Conservation (phyloP, 192 early-diverging fungal species). For the Mortierella alpina region DNA sequence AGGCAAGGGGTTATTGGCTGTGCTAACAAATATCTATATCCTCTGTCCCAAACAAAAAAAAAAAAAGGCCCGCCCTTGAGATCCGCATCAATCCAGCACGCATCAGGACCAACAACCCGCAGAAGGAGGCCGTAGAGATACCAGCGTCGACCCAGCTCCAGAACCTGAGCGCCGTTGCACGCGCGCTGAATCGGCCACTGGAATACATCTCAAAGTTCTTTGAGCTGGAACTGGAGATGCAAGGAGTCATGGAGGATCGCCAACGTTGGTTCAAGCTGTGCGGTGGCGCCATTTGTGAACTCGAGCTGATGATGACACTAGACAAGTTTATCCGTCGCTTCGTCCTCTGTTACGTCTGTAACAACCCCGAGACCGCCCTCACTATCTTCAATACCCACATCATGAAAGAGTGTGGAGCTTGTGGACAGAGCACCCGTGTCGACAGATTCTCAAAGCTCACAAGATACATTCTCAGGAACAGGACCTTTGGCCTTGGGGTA, state of each 20-base stretch:
- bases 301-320: constrained; percentile 61
- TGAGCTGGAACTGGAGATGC: constrained; percentile 48
- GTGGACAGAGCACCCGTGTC: constrained; percentile 57
- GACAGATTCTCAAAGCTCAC: constrained; percentile 59
- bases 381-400: constrained; percentile 40
- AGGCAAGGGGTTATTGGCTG: neutral
- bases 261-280: constrained; percentile 41
- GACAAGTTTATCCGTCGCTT: constrained; percentile 95
- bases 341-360: constrained; percentile 91
- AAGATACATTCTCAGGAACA: constrained; percentile 42
- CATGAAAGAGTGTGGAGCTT: constrained; percentile 51
- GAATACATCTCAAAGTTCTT: constrained; percentile 49
- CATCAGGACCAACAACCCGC: constrained; percentile 34
- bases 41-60: neutral
- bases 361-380: constrained; percentile 96
- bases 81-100: constrained; percentile 49
- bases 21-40: neutral
- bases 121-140: constrained; percentile 25
- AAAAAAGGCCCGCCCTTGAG: constrained; percentile 44
- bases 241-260: constrained; percentile 34
- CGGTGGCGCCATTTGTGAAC: constrained; percentile 19
- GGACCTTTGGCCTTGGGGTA: constrained; percentile 32
- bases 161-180: constrained; percentile 30
- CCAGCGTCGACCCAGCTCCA: constrained; percentile 52
- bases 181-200: constrained; percentile 39